Evolutionary conservation across 129 eudicot genomes (phyloP).

Genomic region (Saussurea involucrata): DNA sequence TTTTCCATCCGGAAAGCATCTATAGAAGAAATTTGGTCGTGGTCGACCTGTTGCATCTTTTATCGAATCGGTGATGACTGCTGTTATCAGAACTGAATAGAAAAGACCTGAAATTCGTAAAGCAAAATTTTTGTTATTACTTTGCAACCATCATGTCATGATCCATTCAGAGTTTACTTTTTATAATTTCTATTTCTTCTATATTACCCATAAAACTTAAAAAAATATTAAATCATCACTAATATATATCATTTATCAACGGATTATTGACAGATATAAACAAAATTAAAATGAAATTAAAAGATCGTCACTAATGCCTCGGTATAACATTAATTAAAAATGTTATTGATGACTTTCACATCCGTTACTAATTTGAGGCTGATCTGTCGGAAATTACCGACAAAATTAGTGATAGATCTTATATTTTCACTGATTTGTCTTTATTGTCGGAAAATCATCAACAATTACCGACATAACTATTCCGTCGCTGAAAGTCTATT

Average conservation of each 20-base stretch:
- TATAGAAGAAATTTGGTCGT: conserved; percentile 61
- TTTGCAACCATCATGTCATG: not conserved
- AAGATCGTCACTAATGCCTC: too few species aligned
- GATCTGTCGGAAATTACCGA: not conserved
- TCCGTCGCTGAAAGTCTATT: not conserved
- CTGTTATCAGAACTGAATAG: conserved; percentile 55
- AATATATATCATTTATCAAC: too few species aligned
- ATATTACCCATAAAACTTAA: too few species aligned
- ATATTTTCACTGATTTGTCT: not conserved
- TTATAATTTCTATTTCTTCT: not conserved
- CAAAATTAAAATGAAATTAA: too few species aligned
- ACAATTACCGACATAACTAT: not conserved
- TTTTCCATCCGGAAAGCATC: conserved; percentile 71
- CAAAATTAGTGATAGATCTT: not conserved
- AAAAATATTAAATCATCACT: too few species aligned
- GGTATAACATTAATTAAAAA: too few species aligned
- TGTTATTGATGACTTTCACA: too few species aligned
- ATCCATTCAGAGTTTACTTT: not conserved
- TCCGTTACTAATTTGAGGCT: too few species aligned
- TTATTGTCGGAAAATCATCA: too few species aligned
- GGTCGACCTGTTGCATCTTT: conserved; percentile 79
- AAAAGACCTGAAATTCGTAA: conserved; percentile 38
- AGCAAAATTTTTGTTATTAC: not conserved
- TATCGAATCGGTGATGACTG: conserved; percentile 66
- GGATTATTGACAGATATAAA: too few species aligned